Evolutionary conservation across 768 basidiomycete species (phyloP), one percentile per base, ranked within the genome.

Genomic region (Clathrus columnatus): DNA sequence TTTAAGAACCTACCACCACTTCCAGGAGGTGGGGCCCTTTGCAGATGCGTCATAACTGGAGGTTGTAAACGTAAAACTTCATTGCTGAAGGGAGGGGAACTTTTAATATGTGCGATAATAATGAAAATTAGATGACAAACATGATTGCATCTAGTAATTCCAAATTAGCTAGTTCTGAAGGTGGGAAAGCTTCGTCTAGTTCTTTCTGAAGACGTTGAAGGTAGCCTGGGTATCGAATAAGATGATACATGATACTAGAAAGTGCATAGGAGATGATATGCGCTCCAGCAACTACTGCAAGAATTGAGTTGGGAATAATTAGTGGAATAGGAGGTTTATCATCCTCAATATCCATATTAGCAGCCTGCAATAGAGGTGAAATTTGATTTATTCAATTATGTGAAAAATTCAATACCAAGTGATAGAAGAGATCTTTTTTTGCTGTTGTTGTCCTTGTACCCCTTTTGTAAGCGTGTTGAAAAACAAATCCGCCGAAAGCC

Each of bases 21-120:
- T 11, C 69, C 67, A 50, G 59, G 65, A 1, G 65, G 68, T 2
- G 68, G 65, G 17, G 67, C 67, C 27, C 80, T 74, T 57, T 76
- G 75, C 46, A 71, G 70, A 26, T 76, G 75, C 49, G 72, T 73
- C 30, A 77, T 70, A 30, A 81, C 66, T 10, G 80, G 72, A 14
- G 79, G 77, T 55, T 71, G 72, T 18, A 81, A 65, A 42, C 79
- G 72, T 26, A 81, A 64, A 1, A 71, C 65, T 57, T 81, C 80
- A 36, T 79, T 78, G 57, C 79, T 80, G 44, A 7, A 50, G 70
- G 54, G 4, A 41, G 17, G 49, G 57, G 57, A 59, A 66, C 64
- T 0, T 68, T 67, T 49, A 0, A 70, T 64, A 3, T 73, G 59
- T 4, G 63, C 48, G 54, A 72, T 70, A 49, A 18, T 20, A 11